Base-by-base conservation (phyloP, 495 filamentous ascomycete species). In the Xylaria bambusicola region DNA sequence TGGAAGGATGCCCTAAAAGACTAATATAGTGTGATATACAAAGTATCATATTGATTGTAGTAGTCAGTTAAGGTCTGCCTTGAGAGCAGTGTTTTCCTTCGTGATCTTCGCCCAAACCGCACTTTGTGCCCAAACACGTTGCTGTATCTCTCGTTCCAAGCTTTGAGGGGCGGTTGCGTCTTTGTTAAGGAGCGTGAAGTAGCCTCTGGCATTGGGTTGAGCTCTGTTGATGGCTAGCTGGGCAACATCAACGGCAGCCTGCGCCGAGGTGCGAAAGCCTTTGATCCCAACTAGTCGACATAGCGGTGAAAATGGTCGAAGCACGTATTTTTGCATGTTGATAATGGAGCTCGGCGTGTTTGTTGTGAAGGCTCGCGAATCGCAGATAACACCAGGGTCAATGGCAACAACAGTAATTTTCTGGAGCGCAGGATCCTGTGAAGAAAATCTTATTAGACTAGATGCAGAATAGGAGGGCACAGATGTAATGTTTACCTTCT, bases 331-430 rank as follows among this genome's bases (percentile, higher is more conserved):
- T 24, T 67, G 33, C 23, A 67, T 52, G 9, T 51, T 13, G 17
- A 36, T 41, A 15, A 75, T 55, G 9, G 64, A 64, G 3, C 5
- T 45, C 1, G 74, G 72, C 1, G 71, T 75, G 52, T 81, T 80
- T 9, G 54, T 72, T 5, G 31, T 59, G 58, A 78, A 64, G 5
- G 71, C 70, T 17, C 77, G 76, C 20, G 77, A 81, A 62, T 78
- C 73, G 21, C 62, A 58, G 3, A 81, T 59, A 12, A 69, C 73
- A 12, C 80, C 77, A 3, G 78, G 80, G 62, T 81, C 76, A 40
- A 78, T 71, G 23, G 73, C 73, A 8, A 77, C 66, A 9, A 68
- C 77, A 2, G 75, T 79, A 55, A 82, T 75, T 0, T 69, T 73
- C 15, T 58, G 64, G 21, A 75, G 53, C n/a, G 56, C 62, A 0